Evolutionary conservation across 2,329 filamentous ascomycete species (phyloP), one percentile per base, ranked within the genome.

Genomic region (Sporothrix phasma): DNA sequence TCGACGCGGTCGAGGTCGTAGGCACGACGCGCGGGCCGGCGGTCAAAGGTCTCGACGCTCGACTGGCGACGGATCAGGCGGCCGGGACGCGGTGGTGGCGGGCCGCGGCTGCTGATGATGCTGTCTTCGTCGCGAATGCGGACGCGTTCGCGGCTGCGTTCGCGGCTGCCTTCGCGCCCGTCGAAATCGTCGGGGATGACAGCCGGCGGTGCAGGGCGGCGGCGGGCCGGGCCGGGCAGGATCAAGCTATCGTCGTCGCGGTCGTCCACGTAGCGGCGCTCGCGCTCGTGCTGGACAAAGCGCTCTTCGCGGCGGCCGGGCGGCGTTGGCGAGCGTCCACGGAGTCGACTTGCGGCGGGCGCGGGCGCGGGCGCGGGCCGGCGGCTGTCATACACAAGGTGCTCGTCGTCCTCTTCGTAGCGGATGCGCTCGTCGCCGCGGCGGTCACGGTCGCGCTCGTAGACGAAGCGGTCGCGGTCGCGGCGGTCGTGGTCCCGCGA

Each of bases 31-130:
- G 61, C 59, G 1, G 89, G 88, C 31, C 85, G 85, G 58, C 92
- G 86, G 75, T 97, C 92, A 72, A 91, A 96, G 0, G 89, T 96
- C 74, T 96, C 92, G 45, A 96, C 80, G 61, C 91, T 96, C 15
- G 91, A 96, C 74, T 96, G 92, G 49, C 92, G 85, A 65, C 92
- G 84, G 60, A 94, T 72, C 67, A 92, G 81, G 34, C 80, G 80
- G 2, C 69, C 71, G 2, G 91, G 92, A 53, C 88, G 82, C 39
- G 81, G 80, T 61, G 84, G 78, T 54, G 79, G 82, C 10, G 83
- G 80, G 24, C 54, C 22, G 26, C 34, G 51, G 54, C 51, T 54
- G 31, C 51, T 53, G 3, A 64, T 39, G 5, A 39, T 19, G 65
- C 82, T 81, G 34, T 83, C 82, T 61, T 81, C 79, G 31, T 54